A percentile compares a stretch with the other conserved stretches of the same genome.
These are phyloP conservation scores for Wallacemonas sp. DNA, from an alignment of 208 protist species.

Conservation along the genomic window DNA sequence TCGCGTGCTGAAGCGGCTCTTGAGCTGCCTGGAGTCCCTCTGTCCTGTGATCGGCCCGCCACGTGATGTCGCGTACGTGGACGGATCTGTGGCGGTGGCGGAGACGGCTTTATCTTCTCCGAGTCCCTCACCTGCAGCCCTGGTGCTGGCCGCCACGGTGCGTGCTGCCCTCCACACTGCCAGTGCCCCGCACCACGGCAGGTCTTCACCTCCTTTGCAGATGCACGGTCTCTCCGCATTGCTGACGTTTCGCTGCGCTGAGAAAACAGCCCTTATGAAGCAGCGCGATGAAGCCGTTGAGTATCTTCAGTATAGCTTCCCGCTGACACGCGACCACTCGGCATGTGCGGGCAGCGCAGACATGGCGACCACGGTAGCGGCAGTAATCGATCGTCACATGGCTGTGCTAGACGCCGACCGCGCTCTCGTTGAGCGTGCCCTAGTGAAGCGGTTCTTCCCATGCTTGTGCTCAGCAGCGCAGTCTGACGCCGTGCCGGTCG, in stretches of 20 bases:
- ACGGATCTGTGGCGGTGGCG: too few species aligned
- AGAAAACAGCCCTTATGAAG: too few species aligned
- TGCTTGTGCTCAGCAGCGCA: too few species aligned
- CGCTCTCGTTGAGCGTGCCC: background rate
- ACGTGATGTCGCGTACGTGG: too few species aligned
- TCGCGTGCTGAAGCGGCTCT: background rate
- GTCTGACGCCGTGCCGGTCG: too few species aligned
- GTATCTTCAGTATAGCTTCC: background rate
- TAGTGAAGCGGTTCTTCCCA: background rate
- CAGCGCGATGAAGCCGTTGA: too few species aligned
- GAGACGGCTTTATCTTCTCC: too few species aligned
- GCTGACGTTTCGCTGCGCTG: conserved; percentile 1
- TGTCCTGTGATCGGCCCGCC: too few species aligned
- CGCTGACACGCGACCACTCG: background rate
- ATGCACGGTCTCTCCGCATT: background rate
- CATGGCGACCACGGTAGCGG: background rate
- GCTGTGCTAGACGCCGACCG: background rate
- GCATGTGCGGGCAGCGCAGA: background rate
- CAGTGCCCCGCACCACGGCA: too few species aligned
- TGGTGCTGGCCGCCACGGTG: background rate
- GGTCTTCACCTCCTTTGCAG: background rate
- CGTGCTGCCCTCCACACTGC: background rate
- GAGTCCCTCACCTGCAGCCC: background rate
- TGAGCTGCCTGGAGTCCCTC: conserved; percentile 5
- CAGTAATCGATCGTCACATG: background rate